Conservation (phyloP, 1,284 basidiomycete species). For the Ceratobasidium papillatum region DNA sequence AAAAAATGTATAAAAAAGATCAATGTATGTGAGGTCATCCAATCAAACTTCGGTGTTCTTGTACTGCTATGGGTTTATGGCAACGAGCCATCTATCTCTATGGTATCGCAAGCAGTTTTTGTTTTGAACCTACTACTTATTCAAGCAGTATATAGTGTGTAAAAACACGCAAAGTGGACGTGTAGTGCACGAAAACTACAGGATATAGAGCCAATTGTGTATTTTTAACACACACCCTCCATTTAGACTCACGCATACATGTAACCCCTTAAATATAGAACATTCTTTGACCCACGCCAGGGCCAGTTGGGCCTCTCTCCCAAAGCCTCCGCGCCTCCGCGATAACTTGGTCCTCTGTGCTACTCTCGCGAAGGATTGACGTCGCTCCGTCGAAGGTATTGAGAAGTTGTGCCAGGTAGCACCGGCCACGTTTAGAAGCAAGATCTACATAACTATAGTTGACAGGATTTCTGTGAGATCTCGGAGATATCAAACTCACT, state of each 20-base stretch:
- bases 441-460: constrained; percentile 67
- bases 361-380: constrained; percentile 48
- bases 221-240: too few relatives aligned
- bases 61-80: too few relatives aligned
- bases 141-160: too few relatives aligned
- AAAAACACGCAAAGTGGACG: too few relatives aligned
- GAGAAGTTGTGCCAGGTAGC: constrained; percentile 72
- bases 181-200: too few relatives aligned
- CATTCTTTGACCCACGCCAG: constrained; percentile 68
- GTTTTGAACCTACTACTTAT: too few relatives aligned
- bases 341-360: constrained; percentile 60
- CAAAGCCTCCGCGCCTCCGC: constrained; percentile 65
- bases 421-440: constrained; percentile 78
- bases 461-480: not conserved
- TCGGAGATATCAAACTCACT: not conserved
- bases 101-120: too few relatives aligned
- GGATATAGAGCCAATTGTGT: too few relatives aligned
- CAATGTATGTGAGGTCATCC: too few relatives aligned
- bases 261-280: constrained; percentile 65
- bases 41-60: too few relatives aligned
- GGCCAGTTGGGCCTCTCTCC: constrained; percentile 61
- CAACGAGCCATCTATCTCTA: too few relatives aligned
- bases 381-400: constrained; percentile 61
- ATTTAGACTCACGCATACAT: constrained; percentile 6
- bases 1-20: too few relatives aligned